phyloP scores from a whole-genome alignment of 805 yeast genomes.

The Wickerhamiella domercqiae region DNA sequence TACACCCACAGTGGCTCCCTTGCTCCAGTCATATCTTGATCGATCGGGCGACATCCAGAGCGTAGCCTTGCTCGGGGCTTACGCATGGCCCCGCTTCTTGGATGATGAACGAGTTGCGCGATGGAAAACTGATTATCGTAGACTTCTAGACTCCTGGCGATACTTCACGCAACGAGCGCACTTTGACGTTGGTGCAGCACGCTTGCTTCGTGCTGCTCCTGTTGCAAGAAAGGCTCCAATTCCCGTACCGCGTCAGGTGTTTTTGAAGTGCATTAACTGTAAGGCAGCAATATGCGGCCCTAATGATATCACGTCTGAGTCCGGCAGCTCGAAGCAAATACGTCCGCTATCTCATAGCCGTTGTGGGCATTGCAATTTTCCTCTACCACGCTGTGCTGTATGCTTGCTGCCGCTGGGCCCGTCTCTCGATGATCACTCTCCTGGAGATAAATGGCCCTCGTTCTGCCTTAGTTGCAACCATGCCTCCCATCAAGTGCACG shows the following conservation, averaged over 20 bases:
- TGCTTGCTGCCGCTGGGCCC: conserved; percentile 66
- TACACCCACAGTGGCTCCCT: conserved; percentile 66
- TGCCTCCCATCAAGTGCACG: conserved; percentile 90
- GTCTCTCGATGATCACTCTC: conserved; percentile 14
- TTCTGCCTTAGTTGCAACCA: conserved; percentile 85
- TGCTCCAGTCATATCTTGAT: conserved; percentile 76
- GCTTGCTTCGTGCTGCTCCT: conserved; percentile 23
- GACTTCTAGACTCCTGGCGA: conserved; percentile 63
- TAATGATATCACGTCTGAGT: neutral
- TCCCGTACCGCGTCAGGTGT: conserved; percentile 57
- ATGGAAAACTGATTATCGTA: conserved; percentile 62
- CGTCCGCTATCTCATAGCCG: conserved; percentile 6
- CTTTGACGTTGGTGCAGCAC: conserved; percentile 67
- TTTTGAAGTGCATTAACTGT: conserved; percentile 68
- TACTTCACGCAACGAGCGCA: conserved; percentile 64
- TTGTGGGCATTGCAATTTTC: conserved; percentile 79
- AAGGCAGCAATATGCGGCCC: conserved; percentile 31
- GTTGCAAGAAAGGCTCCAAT: neutral
- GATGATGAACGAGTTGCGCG: conserved; percentile 52
- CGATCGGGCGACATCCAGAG: conserved; percentile 85
- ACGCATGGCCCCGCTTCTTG: conserved; percentile 75
- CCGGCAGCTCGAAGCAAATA: conserved; percentile 4
- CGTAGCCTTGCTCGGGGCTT: conserved; percentile 65
- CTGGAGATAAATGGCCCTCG: conserved; percentile 58
- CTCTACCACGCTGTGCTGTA: conserved; percentile 81